These are phyloP conservation scores for Plectosphaerella plurivora DNA, from an alignment of 2,329 filamentous ascomycete genomes.

Conservation along the genomic window DNA sequence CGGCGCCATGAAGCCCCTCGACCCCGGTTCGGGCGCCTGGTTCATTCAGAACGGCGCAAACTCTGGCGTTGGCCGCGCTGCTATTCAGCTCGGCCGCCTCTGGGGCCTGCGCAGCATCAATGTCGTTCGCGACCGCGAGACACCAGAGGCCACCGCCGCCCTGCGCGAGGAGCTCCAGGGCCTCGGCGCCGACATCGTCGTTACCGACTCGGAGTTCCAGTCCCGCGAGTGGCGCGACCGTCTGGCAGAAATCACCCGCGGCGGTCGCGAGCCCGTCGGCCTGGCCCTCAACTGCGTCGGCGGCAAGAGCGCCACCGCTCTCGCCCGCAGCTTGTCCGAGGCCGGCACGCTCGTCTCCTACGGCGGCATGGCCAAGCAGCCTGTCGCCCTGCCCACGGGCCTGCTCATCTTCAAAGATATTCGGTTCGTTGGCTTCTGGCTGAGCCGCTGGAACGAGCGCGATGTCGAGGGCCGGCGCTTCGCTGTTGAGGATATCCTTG, in stretches of 20 bases:
- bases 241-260: conserved; percentile 62
- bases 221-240: conserved; percentile 57
- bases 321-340: conserved; percentile 69
- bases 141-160: conserved; percentile 57
- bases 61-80: conserved; percentile 83
- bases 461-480: conserved; percentile 69
- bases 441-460: conserved; percentile 79
- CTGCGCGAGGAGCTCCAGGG: conserved; percentile 46
- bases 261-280: conserved; percentile 66
- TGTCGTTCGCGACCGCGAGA: conserved; percentile 70
- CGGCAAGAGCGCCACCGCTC: conserved; percentile 72
- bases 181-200: conserved; percentile 53
- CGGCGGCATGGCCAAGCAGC: conserved; percentile 90
- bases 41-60: conserved; percentile 97
- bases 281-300: conserved; percentile 92
- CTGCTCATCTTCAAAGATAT: conserved; percentile 93
- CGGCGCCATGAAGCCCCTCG: conserved; percentile 36
- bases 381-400: conserved; percentile 74
- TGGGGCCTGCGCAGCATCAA: conserved; percentile 94
- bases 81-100: conserved; percentile 78
- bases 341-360: conserved; percentile 83
- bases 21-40: conserved; percentile 66
- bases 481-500: conserved; percentile 81
- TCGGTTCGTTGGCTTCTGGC: conserved; percentile 89
- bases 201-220: conserved; percentile 52